Percentiles rank a stretch among this genome's conserved stretches.
These are phyloP conservation scores for Mycosarcoma maydis DNA, from an alignment of 1,284 basidiomycete genomes.

Conservation along the genomic window DNA sequence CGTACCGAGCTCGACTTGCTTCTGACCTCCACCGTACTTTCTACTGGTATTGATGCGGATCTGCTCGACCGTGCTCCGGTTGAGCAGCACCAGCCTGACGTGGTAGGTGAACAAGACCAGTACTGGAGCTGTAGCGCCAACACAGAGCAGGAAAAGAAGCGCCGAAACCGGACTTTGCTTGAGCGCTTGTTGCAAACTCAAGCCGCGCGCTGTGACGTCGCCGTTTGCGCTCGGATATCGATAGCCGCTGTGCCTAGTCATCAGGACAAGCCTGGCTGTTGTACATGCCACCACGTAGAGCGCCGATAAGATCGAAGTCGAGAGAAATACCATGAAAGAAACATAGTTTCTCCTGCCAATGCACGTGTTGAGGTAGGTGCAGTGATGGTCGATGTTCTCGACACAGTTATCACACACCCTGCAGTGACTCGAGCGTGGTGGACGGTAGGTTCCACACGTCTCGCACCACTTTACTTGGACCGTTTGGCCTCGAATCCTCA, in stretches of 20 bases:
- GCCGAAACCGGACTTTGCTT: conserved; percentile 47
- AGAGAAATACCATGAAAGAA: conserved; percentile 62
- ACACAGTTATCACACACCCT: conserved; percentile 67
- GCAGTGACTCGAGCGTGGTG: conserved; percentile 65
- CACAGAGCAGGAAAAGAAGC: conserved; percentile 54
- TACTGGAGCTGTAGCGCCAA: conserved; percentile 46
- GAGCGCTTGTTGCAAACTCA: conserved; percentile 50
- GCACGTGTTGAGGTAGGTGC: conserved; percentile 66
- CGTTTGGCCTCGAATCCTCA: conserved; percentile 23
- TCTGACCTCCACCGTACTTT: conserved; percentile 49
- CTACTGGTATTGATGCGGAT: conserved; percentile 58
- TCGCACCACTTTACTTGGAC: conserved; percentile 65
- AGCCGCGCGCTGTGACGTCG: conserved; percentile 23
- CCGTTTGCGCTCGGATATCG: no score
- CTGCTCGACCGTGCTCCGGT: conserved; percentile 65
- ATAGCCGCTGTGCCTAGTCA: no score
- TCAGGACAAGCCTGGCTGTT: conserved; percentile 32
- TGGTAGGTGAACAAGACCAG: conserved; percentile 59
- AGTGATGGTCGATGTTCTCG: conserved; percentile 67
- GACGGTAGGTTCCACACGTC: conserved; percentile 63
- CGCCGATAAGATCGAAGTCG: conserved; percentile 28
- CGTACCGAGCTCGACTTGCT: conserved; percentile 17
- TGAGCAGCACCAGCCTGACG: conserved; percentile 52
- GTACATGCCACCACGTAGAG: conserved; percentile 38
- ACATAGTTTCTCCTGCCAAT: conserved; percentile 66